Evolutionary conservation across 768 basidiomycete species (phyloP).

Genomic region (Pisolithus tinctorius): DNA sequence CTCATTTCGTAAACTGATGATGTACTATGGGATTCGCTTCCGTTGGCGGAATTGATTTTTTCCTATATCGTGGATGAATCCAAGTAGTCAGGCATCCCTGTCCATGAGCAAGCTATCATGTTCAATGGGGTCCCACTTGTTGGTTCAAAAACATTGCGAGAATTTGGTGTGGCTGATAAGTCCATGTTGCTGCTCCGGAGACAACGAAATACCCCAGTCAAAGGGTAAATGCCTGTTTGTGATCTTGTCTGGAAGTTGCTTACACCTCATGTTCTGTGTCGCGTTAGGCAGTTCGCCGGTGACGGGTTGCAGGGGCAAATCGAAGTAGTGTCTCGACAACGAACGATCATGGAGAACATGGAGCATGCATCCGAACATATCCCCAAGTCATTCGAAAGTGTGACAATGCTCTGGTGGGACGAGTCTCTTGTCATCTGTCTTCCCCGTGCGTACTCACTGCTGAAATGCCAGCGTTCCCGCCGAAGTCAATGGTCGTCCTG

Average conservation of each 20-base stretch:
- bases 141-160: slow-evolving; percentile 59
- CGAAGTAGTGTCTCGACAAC: slow-evolving; percentile 85
- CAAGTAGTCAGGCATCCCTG: slow-evolving; percentile 65
- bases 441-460: neutral
- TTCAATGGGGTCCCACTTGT: slow-evolving; percentile 60
- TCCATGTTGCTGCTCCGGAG: slow-evolving; percentile 65
- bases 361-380: slow-evolving; percentile 90
- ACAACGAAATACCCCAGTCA: slow-evolving; percentile 36
- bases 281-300: neutral
- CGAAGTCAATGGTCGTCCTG: slow-evolving; percentile 83
- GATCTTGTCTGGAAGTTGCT: neutral
- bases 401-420: slow-evolving; percentile 93
- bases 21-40: neutral
- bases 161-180: slow-evolving; percentile 52
- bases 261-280: neutral
- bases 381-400: slow-evolving; percentile 89
- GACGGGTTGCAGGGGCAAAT: slow-evolving; percentile 46
- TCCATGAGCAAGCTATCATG: slow-evolving; percentile 68
- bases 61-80: neutral
- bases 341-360: slow-evolving; percentile 88
- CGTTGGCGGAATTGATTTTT: neutral
- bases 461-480: slow-evolving; percentile 59
- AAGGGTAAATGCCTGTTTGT: neutral
- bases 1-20: neutral
- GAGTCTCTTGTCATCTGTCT: neutral